These are phyloP conservation scores for Termitomyces sp. DNA, from an alignment of 768 basidiomycete species.

Conservation along the genomic window DNA sequence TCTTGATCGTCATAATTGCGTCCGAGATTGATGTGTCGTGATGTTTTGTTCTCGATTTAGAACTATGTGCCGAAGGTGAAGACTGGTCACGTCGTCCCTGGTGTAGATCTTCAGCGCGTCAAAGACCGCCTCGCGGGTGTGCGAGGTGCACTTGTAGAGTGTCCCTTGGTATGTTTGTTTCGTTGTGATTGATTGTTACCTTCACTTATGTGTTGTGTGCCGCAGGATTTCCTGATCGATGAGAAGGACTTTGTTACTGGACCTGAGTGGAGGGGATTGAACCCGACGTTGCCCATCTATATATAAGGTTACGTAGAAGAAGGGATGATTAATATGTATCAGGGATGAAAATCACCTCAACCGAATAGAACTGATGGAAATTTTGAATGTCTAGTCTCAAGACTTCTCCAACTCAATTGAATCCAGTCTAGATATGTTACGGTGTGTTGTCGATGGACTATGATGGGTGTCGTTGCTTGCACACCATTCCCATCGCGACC, in stretches of 20 bases:
- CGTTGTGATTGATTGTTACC: neutral
- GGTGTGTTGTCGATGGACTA: no score
- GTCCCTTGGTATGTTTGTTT: slow-evolving; percentile 53
- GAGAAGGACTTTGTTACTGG: slow-evolving; percentile 67
- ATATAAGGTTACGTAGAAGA: no score
- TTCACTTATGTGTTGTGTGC: slow-evolving; percentile 2
- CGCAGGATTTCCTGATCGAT: slow-evolving; percentile 80
- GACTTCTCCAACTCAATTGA: no score
- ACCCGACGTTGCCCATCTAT: slow-evolving; percentile 77
- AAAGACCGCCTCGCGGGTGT: slow-evolving; percentile 72
- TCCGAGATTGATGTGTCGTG: neutral
- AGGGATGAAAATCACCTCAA: no score
- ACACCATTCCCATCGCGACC: no score
- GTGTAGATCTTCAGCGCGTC: slow-evolving; percentile 57
- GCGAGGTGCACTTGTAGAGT: slow-evolving; percentile 69
- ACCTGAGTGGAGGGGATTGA: slow-evolving; percentile 66
- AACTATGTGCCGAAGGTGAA: slow-evolving; percentile 70
- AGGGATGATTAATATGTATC: no score
- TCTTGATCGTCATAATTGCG: no score
- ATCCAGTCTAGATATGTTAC: no score
- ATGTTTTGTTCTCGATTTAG: slow-evolving; percentile 39
- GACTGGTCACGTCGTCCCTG: slow-evolving; percentile 76
- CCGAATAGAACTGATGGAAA: no score
- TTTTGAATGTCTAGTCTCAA: no score
- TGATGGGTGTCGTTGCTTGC: no score